These are phyloP conservation scores for Globisporangium polare DNA, from an alignment of 352 stramenopile genomes.

Conservation along the genomic window DNA sequence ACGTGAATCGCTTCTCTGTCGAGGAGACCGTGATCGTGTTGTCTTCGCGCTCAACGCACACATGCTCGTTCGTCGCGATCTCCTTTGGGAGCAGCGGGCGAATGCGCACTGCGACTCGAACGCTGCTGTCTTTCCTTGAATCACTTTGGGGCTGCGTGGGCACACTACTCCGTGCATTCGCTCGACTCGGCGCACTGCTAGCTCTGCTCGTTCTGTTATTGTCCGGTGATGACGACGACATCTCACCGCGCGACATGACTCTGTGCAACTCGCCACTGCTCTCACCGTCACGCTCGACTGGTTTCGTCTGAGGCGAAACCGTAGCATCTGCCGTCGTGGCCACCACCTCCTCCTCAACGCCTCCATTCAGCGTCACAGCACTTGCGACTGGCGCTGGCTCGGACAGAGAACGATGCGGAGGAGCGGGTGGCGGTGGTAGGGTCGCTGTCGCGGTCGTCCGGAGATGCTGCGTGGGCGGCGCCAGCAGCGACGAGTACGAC, in stretches of 20 bases:
- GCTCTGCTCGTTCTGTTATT: constrained; percentile 5
- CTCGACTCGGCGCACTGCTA: constrained; percentile 18
- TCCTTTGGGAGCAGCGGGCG: constrained; percentile 78
- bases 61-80: constrained; percentile 41
- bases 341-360: neutral
- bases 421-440: neutral
- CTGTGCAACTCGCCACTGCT: neutral
- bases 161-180: constrained; percentile 16
- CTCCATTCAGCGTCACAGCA: no score
- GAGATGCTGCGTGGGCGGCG: constrained; percentile 5
- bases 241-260: neutral
- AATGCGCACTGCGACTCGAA: constrained; percentile 75
- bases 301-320: neutral
- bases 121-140: constrained; percentile 54
- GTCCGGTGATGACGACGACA: neutral
- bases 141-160: neutral
- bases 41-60: constrained; percentile 35
- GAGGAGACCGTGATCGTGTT: constrained; percentile 36
- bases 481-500: constrained; percentile 13
- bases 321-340: neutral
- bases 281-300: neutral
- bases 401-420: neutral
- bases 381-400: neutral
- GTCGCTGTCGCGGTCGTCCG: neutral
- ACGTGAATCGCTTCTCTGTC: constrained; percentile 64